Base-by-base conservation (phyloP, 495 filamentous ascomycete genomes). In the Beverwykella pulmonaria region DNA sequence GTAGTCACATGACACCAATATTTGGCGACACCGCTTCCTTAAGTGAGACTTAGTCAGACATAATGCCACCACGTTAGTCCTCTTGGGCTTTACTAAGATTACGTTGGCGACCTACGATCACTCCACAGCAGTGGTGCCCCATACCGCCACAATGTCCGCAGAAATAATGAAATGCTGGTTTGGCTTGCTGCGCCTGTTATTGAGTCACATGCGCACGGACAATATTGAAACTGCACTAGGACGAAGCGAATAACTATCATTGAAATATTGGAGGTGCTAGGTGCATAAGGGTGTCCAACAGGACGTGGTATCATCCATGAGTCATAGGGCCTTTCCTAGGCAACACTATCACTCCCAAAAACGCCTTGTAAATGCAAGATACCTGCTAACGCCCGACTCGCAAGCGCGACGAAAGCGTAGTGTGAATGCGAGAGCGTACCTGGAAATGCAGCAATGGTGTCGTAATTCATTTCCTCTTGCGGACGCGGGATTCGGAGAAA, bases 231-330 rank as follows among this genome's bases (percentile, higher is more conserved):
- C 3, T 4, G 17, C 17, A n/a, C 8, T 4, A 3, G 17, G 39
- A 44, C 17, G 39, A 44, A 44, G 17, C 2, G 17, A 44, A n/a
- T 44, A 44, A 15, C 39, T 44, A 44, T 44, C 17, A 15, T 44
- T 44, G 17, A n/a, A 44, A 3, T 3, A 15, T 15, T 44, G 39
- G 2, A 44, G 8, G 15, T n/a, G 17, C 8, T 15, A n/a, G 5
- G 17, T 44, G 39, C 48, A 19, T 3, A 52, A 7, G 22, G 4
- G 27, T 54, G 52, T 54, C 52, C 26, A 26, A 29, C 4, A 30
- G 60, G 60, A 55, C 60, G 49, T 56, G 61, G 61, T 64, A 64
- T 64, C 61, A 56, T 49, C 50, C 50, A 46, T 57, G 50, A 29
- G 50, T 56, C 50, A 53, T 64, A 60, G 20, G 19, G 14, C 22